Conservation (phyloP, 176 grass and related monocot species). For the Musa acuminata region DNA sequence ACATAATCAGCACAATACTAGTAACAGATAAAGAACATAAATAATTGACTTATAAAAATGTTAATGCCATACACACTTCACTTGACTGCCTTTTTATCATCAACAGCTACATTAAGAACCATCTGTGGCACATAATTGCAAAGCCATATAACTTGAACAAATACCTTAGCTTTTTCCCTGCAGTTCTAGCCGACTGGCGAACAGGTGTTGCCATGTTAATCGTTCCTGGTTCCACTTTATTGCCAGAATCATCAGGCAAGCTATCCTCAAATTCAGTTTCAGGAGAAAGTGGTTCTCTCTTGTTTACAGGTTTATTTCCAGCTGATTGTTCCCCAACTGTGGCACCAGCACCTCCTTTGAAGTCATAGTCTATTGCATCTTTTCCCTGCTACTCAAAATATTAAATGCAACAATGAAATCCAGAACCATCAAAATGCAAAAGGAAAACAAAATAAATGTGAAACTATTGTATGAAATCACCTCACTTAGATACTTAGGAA, state of each 20-base stretch:
- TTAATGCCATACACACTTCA: neutral
- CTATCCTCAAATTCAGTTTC: conserved; percentile 38
- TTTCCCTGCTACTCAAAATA: conserved; percentile 34
- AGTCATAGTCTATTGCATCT: conserved; percentile 48
- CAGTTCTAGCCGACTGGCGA: conserved; percentile 71
- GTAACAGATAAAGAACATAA: no score
- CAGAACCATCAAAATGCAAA: neutral
- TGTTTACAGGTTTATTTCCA: conserved; percentile 28
- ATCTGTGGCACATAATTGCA: neutral
- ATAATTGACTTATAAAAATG: no score
- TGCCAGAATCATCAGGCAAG: conserved; percentile 33
- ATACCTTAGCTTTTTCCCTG: conserved; percentile 53
- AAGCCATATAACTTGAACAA: neutral
- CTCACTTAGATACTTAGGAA: conserved; percentile 53
- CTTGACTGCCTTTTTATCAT: neutral
- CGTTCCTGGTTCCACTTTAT: conserved; percentile 24
- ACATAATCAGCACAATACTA: no score
- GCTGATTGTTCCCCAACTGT: conserved; percentile 21
- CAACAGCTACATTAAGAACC: neutral
- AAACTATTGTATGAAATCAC: conserved; percentile 20
- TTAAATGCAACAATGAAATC: neutral
- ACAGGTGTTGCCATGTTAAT: conserved; percentile 35
- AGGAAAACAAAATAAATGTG: neutral
- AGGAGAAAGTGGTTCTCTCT: conserved; percentile 33
- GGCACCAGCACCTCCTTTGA: conserved; percentile 84